Percentiles rank a stretch among this genome's conserved stretches.
Evolutionary conservation across 805 yeast genomes (phyloP).

Genomic region (Saturnispora halmiae): DNA sequence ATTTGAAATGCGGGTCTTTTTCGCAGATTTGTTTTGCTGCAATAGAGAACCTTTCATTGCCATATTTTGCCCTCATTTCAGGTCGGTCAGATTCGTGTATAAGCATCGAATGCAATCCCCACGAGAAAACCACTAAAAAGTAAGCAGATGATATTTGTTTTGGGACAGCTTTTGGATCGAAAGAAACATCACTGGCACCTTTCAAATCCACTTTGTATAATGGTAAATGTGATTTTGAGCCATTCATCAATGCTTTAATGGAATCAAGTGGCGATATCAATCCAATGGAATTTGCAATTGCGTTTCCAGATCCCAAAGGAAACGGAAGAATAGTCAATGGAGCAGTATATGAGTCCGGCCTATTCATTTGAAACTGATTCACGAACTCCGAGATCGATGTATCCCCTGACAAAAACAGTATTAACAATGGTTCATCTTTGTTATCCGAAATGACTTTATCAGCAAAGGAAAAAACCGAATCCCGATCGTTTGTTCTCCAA

Average conservation of each 20-base stretch:
- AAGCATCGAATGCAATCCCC: slow-evolving; percentile 82
- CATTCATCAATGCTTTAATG: slow-evolving; percentile 29
- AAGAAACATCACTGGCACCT: too few species aligned
- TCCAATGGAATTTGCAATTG: slow-evolving; percentile 57
- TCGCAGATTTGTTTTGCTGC: slow-evolving; percentile 55
- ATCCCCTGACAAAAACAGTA: slow-evolving; percentile 65
- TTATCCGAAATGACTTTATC: slow-evolving; percentile 5
- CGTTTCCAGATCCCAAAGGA: slow-evolving; percentile 86
- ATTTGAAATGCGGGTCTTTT: slow-evolving; percentile 38
- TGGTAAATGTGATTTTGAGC: slow-evolving; percentile 27
- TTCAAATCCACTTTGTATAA: slow-evolving; percentile 39
- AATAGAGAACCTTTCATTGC: slow-evolving; percentile 54
- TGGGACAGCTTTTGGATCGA: too few species aligned
- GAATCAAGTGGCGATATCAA: slow-evolving; percentile 29
- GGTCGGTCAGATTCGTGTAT: slow-evolving; percentile 73
- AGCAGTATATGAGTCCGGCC: neutral
- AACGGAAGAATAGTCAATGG: slow-evolving; percentile 29
- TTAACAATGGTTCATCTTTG: too few species aligned
- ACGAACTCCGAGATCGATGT: slow-evolving; percentile 73
- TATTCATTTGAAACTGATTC: slow-evolving; percentile 28
- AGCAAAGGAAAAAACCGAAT: slow-evolving; percentile 32
- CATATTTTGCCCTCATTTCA: slow-evolving; percentile 48
- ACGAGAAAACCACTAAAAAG: slow-evolving; percentile 60
- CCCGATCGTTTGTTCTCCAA: slow-evolving; percentile 29
- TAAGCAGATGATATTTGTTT: too few species aligned